Percentiles rank a stretch among this genome's conserved stretches.
These are phyloP conservation scores for Hemileccinum impolitum DNA, from an alignment of 768 basidiomycete genomes.

Conservation along the genomic window DNA sequence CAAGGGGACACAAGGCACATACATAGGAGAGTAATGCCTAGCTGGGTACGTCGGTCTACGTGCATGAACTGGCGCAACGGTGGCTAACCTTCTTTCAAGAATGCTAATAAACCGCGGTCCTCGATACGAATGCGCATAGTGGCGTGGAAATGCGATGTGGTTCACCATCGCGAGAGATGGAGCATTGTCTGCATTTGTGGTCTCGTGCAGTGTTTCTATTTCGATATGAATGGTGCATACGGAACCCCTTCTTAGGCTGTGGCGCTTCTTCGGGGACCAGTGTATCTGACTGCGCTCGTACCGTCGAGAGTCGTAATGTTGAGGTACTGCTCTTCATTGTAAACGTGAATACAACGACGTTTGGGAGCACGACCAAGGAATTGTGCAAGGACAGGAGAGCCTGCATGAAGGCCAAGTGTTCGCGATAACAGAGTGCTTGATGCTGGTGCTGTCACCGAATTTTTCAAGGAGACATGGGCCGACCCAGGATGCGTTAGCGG, in stretches of 20 bases:
- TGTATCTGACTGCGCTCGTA: neutral
- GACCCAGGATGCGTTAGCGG: neutral
- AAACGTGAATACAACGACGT: constrained; percentile 39
- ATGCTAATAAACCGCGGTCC: constrained; percentile 47
- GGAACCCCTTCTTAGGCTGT: constrained; percentile 26
- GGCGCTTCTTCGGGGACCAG: neutral
- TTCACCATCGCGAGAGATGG: neutral
- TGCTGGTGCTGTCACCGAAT: constrained; percentile 12
- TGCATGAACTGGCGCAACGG: constrained; percentile 5
- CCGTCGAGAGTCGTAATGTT: constrained; percentile 29
- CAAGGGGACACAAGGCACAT: constrained; percentile 18
- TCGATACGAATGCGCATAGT: constrained; percentile 39
- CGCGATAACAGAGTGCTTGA: constrained; percentile 42
- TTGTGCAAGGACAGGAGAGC: constrained; percentile 47
- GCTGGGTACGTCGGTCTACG: constrained; percentile 33
- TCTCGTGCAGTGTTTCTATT: constrained; percentile 38
- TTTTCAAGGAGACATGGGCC: constrained; percentile 5
- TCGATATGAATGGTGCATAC: constrained; percentile 39
- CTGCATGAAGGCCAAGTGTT: constrained; percentile 49
- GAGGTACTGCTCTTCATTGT: constrained; percentile 31
- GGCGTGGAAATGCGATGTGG: constrained; percentile 44
- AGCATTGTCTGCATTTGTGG: neutral
- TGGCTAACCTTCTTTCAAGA: constrained; percentile 37
- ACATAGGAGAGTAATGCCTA: constrained; percentile 40
- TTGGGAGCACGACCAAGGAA: constrained; percentile 46